phyloP scores from a whole-genome alignment of 805 yeast genomes.

The Nakazawaea populi region DNA sequence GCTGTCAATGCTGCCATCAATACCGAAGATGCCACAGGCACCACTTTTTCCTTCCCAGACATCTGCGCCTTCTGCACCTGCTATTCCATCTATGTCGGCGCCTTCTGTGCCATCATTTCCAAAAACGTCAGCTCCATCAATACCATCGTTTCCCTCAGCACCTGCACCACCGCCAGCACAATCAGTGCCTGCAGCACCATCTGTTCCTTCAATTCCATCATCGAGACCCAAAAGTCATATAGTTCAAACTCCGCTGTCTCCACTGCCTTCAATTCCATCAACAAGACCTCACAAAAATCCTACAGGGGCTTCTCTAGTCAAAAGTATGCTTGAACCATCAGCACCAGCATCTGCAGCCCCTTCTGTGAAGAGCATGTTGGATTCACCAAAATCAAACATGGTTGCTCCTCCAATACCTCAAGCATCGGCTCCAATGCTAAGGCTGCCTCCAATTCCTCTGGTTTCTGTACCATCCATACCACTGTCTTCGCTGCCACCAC shows the following conservation, averaged over 20 bases:
- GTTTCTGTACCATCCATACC: background rate
- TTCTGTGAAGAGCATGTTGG: background rate
- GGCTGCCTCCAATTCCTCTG: background rate
- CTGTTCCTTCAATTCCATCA: conserved; percentile 21
- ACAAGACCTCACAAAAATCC: conserved; percentile 13
- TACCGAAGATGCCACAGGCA: conserved; percentile 20
- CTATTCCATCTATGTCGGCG: conserved; percentile 21
- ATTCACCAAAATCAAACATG: background rate
- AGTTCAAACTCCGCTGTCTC: background rate
- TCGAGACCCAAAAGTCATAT: conserved; percentile 8
- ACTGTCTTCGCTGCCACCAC: conserved; percentile 8
- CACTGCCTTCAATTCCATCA: background rate
- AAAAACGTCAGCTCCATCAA: conserved; percentile 1
- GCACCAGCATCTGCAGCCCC: conserved; percentile 16
- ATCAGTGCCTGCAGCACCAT: conserved; percentile 16
- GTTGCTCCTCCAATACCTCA: conserved; percentile 4
- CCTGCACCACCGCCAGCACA: conserved; percentile 15
- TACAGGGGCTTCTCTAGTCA: conserved; percentile 8
- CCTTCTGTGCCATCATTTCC: conserved; percentile 11
- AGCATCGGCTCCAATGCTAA: conserved; percentile 3
- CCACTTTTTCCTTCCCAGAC: conserved; percentile 13
- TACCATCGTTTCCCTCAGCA: conserved; percentile 10
- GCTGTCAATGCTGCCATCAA: conserved; percentile 31
- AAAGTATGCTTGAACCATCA: conserved; percentile 16
- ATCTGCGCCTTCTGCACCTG: conserved; percentile 18